Evolutionary conservation across 2,329 filamentous ascomycete species (phyloP), one percentile per base, ranked within the genome.

Genomic region (Microdochium nivale): DNA sequence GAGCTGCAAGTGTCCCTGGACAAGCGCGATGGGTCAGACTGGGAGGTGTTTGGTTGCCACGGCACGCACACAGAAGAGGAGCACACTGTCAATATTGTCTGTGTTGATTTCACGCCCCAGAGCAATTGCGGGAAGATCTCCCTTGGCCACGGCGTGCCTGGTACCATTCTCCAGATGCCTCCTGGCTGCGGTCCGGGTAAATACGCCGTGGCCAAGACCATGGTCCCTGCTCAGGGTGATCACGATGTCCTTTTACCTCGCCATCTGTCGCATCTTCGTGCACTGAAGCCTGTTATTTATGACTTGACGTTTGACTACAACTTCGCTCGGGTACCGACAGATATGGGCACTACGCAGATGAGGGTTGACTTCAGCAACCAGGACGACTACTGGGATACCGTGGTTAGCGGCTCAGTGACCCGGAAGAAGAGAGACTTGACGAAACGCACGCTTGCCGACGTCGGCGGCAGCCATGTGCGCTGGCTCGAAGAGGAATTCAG

Each of bases 1-100:
- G 61, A 64, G 44, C 44, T 69, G 3, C 62, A 68, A 27, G 46
- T 59, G 14, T 64, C 64, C 1, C 55, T 75, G 0, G 64, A 70
- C 55, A 69, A 67, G 58, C 63, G 71, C 21, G 70, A 75, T 52
- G 71, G 71, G 11, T 74, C 70, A 2, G 66, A 71, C 60, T 74
- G 67, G 71, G 71, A 71, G 13, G 30, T 76, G 5, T 69, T 68
- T 49, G 56, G 62, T 56, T 74, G 71, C 60, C 25, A 56, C 25
- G 60, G 68, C 23, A 49, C 52, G 0, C 40, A 53, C 8, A 58
- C 50, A 46, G 62, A 68, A 25, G 62, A 53, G 1, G 55, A 56
- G 16, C 69, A 71, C 1, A 70, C 65, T 0, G 59, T 71, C 3
- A 60, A 59, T n/a, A 66, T 67, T 57, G 56, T 71, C 0, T 74